phyloP scores from a whole-genome alignment of 345 rosid species.

The Syzygium aromaticum region DNA sequence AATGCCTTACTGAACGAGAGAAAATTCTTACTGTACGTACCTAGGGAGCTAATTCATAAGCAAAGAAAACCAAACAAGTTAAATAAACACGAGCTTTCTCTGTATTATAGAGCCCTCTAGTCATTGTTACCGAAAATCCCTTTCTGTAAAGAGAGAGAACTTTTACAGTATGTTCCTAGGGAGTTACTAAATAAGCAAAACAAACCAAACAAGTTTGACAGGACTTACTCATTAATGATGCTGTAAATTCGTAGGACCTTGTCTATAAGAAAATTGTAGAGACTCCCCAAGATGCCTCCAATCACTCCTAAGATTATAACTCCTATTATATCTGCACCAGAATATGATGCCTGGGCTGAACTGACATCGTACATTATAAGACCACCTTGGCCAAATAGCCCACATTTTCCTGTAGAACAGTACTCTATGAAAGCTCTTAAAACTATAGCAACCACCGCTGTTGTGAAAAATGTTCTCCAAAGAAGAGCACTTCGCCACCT shows the following conservation, averaged over 20 bases:
- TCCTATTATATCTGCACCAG: slow-evolving; percentile 41
- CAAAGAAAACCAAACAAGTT: neutral
- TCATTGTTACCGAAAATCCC: neutral
- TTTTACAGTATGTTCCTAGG: neutral
- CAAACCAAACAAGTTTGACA: neutral
- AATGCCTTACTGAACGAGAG: neutral
- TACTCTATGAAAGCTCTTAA: slow-evolving; percentile 46
- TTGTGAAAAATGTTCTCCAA: slow-evolving; percentile 71
- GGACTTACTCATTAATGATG: slow-evolving; percentile 50
- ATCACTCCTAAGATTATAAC: slow-evolving; percentile 42
- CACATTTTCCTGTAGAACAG: slow-evolving; percentile 44
- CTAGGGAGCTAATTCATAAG: neutral
- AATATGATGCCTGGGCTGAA: slow-evolving; percentile 26
- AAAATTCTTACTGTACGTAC: neutral
- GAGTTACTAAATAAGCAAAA: neutral
- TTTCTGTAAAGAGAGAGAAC: neutral
- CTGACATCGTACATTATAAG: slow-evolving; percentile 63
- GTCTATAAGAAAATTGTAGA: slow-evolving; percentile 48
- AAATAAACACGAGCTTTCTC: neutral
- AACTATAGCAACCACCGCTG: slow-evolving; percentile 67
- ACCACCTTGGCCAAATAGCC: slow-evolving; percentile 62
- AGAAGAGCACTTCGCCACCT: slow-evolving; percentile 83
- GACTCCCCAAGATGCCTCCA: slow-evolving; percentile 61
- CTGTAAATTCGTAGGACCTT: slow-evolving; percentile 59
- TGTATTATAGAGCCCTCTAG: neutral